Conservation (phyloP, 805 yeast species). For the Cyberlindnera xishuangbannaensis region DNA sequence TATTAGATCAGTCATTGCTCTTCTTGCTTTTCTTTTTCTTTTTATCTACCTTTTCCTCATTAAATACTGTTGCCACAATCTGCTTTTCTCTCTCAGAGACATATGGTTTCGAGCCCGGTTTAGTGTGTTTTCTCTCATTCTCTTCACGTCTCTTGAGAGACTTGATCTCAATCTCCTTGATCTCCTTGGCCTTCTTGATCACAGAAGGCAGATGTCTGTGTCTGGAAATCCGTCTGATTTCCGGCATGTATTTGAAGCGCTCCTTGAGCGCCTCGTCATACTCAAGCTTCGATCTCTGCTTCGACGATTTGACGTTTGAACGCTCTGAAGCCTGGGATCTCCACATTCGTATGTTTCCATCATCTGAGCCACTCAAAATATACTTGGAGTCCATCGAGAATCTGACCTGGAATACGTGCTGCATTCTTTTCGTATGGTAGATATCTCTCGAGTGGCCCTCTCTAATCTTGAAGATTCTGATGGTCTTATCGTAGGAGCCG, state of each 20-base stretch:
- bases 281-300: conserved; percentile 77
- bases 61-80: conserved; percentile 73
- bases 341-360: conserved; percentile 94
- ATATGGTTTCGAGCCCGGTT: conserved; percentile 51
- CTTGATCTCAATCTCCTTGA: conserved; percentile 67
- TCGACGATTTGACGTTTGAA: conserved; percentile 71
- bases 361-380: conserved; percentile 89
- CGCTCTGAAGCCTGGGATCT: conserved; percentile 82
- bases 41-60: no score
- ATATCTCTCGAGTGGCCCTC: conserved; percentile 94
- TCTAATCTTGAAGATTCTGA: conserved; percentile 66
- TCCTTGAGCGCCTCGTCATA: conserved; percentile 90
- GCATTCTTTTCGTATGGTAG: conserved; percentile 98
- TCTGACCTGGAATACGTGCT: conserved; percentile 77
- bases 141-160: conserved; percentile 76
- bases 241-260: conserved; percentile 94
- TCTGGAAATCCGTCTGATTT: conserved; percentile 79
- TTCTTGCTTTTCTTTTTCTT: no score
- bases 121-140: conserved; percentile 76
- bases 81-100: conserved; percentile 80
- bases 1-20: no score
- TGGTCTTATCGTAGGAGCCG: conserved; percentile 91
- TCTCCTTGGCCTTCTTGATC: conserved; percentile 84
- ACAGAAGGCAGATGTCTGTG: conserved; percentile 90
- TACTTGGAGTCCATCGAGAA: conserved; percentile 88